phyloP scores from a whole-genome alignment of 495 filamentous ascomycete genomes.

The Aspergillus sclerotioniger region DNA sequence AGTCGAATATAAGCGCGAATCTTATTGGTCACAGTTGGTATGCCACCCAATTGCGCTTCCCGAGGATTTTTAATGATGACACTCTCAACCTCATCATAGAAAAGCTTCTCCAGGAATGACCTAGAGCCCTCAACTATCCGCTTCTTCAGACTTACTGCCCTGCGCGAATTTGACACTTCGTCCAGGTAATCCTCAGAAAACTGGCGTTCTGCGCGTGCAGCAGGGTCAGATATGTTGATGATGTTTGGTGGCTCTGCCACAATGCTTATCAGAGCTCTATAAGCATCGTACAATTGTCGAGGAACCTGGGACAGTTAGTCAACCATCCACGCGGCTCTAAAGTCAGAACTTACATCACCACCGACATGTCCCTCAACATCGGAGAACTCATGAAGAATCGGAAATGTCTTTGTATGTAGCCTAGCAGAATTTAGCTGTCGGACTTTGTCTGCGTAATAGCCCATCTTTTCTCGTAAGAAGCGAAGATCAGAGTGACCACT shows the following conservation, averaged over 20 bases:
- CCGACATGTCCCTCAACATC: slow-evolving; percentile 65
- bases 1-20: slow-evolving; percentile 88
- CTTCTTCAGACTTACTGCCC: slow-evolving; percentile 62
- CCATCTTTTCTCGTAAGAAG: slow-evolving; percentile 75
- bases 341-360: slow-evolving; percentile 52
- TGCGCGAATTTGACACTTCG: slow-evolving; percentile 59
- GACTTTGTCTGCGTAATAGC: slow-evolving; percentile 71
- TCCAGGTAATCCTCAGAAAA: slow-evolving; percentile 73
- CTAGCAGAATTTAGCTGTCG: slow-evolving; percentile 71
- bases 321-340: not conserved
- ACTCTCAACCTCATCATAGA: slow-evolving; percentile 70
- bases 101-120: slow-evolving; percentile 68
- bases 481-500: slow-evolving; percentile 59
- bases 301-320: slow-evolving; percentile 46
- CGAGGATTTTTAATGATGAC: slow-evolving; percentile 76
- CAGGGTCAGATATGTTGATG: slow-evolving; percentile 49
- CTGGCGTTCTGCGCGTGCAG: slow-evolving; percentile 67
- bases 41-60: slow-evolving; percentile 86
- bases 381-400: slow-evolving; percentile 69
- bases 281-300: slow-evolving; percentile 71
- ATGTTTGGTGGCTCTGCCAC: slow-evolving; percentile 61
- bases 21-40: slow-evolving; percentile 83
- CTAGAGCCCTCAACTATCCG: slow-evolving; percentile 75
- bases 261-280: slow-evolving; percentile 72
- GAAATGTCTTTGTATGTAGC: slow-evolving; percentile 60